Evolutionary conservation across 1,139 yeast genomes (phyloP).

Genomic region (Zygosaccharomyces sapae): DNA sequence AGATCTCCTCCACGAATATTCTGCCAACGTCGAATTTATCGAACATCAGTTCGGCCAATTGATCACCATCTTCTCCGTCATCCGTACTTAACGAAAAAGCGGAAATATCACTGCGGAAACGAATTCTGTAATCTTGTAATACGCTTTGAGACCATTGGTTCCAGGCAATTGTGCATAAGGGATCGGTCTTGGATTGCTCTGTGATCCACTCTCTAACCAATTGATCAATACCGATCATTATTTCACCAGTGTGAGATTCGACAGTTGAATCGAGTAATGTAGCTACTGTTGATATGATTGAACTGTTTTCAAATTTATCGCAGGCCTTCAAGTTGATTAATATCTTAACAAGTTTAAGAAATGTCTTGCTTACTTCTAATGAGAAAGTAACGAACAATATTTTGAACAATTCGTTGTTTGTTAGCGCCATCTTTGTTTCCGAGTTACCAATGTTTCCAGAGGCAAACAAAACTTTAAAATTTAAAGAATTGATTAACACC

Average conservation of each 20-base stretch:
- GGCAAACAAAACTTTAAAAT: constrained; percentile 11
- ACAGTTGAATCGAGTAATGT: constrained; percentile 13
- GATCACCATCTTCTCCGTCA: constrained; percentile 11
- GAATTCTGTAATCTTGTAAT: constrained; percentile 7
- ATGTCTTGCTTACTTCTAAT: constrained; percentile 17
- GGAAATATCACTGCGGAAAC: constrained; percentile 6
- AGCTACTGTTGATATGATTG: constrained; percentile 7
- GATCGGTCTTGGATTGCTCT: constrained; percentile 7
- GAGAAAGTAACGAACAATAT: constrained; percentile 17
- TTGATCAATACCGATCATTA: constrained; percentile 16
- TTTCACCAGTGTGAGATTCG: constrained; percentile 17
- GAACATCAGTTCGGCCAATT: constrained; percentile 14
- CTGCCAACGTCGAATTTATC: constrained; percentile 17
- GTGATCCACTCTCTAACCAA: constrained; percentile 11
- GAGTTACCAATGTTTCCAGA: not conserved
- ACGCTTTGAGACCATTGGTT: constrained; percentile 10
- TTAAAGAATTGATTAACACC: constrained; percentile 15
- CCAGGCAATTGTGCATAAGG: constrained; percentile 4
- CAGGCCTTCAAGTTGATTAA: constrained; percentile 6
- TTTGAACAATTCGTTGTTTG: constrained; percentile 12
- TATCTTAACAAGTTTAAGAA: constrained; percentile 9
- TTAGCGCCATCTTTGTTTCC: constrained; percentile 1
- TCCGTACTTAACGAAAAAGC: constrained; percentile 5
- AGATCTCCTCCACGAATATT: constrained; percentile 8
- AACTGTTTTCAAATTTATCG: constrained; percentile 5